Evolutionary conservation across 177 flowering plant species (phyloP).

Genomic region (Tripterygium wilfordii): DNA sequence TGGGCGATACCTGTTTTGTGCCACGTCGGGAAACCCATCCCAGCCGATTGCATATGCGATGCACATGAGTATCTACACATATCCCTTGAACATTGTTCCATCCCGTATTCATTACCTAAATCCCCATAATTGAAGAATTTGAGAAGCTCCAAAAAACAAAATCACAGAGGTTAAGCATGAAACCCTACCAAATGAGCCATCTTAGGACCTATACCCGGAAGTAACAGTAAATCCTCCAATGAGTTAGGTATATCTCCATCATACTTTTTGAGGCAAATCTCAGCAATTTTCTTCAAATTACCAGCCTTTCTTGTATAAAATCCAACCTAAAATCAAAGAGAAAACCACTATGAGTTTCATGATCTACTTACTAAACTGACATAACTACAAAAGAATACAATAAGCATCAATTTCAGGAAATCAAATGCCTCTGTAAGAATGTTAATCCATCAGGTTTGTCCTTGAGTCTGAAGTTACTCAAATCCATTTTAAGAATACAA

Average conservation of each 20-base stretch:
- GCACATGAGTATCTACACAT: slow-evolving; percentile 98
- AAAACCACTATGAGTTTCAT: neutral
- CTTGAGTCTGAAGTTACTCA: too few relatives aligned
- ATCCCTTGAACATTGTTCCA: slow-evolving; percentile 98
- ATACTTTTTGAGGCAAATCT: slow-evolving; percentile 71
- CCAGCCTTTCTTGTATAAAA: slow-evolving; percentile 86
- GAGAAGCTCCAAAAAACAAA: too few relatives aligned
- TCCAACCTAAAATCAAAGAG: slow-evolving; percentile 66
- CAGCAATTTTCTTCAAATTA: slow-evolving; percentile 86
- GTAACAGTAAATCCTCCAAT: slow-evolving; percentile 71
- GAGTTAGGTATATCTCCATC: slow-evolving; percentile 90
- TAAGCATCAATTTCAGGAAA: too few relatives aligned
- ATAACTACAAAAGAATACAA: too few relatives aligned
- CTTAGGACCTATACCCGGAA: slow-evolving; percentile 99
- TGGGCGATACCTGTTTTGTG: slow-evolving; percentile 70
- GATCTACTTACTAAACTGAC: too few relatives aligned
- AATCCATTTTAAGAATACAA: slow-evolving; percentile 10
- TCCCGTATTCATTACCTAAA: slow-evolving; percentile 85
- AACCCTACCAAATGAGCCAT: slow-evolving; percentile 96
- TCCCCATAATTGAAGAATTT: slow-evolving; percentile 1
- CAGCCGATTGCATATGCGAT: slow-evolving; percentile 93
- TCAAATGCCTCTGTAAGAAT: too few relatives aligned
- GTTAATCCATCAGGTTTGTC: too few relatives aligned
- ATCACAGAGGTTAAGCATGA: too few relatives aligned
- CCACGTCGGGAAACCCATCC: slow-evolving; percentile 84